Conservation (phyloP, 805 yeast genomes). For the Martiniozyma abietophila region DNA sequence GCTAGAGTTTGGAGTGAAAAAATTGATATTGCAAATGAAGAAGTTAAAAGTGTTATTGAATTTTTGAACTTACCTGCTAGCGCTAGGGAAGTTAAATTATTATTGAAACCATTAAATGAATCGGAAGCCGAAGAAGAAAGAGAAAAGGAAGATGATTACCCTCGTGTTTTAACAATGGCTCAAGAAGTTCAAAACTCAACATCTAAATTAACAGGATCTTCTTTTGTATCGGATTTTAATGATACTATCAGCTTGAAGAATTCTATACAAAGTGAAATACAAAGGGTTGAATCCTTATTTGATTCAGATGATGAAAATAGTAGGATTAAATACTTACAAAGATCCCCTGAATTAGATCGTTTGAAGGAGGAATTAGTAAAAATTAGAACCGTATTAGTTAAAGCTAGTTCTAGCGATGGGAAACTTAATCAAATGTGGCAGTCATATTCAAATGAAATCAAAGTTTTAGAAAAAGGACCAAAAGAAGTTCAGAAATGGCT, state of each 20-base stretch:
- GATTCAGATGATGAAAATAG: conserved; percentile 29
- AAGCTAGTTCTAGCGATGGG: conserved; percentile 53
- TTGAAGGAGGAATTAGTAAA: conserved; percentile 47
- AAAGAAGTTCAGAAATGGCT: conserved; percentile 29
- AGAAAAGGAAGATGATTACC: conserved; percentile 28
- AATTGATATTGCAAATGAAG: conserved; percentile 70
- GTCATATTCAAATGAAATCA: conserved; percentile 32
- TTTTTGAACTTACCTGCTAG: conserved; percentile 68
- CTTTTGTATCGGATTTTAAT: conserved; percentile 3
- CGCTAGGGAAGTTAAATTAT: conserved; percentile 41
- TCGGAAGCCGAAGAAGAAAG: conserved; percentile 13
- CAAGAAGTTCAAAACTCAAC: conserved; percentile 20
- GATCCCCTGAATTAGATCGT: conserved; percentile 5
- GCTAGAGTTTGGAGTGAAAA: conserved; percentile 67
- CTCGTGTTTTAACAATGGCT: conserved; percentile 31
- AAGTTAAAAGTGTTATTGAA: conserved; percentile 69
- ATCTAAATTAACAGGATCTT: neutral
- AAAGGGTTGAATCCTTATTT: conserved; percentile 10
- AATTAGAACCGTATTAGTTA: conserved; percentile 48
- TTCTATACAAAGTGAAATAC: neutral
- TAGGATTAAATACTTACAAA: conserved; percentile 10
- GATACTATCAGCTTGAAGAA: conserved; percentile 2
- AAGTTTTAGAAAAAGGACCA: conserved; percentile 36
- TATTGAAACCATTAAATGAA: conserved; percentile 13
- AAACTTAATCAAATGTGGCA: conserved; percentile 41